These are phyloP conservation scores for Xylariaceae sp. DNA, from an alignment of 2,329 filamentous ascomycete genomes.

Conservation along the genomic window DNA sequence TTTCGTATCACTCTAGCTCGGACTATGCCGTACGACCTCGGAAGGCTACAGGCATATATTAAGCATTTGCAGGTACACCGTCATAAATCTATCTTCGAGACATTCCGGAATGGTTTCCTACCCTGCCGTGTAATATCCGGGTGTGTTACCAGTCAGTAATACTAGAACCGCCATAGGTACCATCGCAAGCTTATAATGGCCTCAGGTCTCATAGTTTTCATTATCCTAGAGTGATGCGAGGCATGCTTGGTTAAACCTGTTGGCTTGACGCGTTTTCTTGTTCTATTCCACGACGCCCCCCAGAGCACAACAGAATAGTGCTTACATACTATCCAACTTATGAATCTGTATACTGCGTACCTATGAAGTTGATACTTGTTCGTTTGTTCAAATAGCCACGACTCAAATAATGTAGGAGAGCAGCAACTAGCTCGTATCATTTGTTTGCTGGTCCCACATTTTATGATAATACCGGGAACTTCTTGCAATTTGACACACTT, in stretches of 20 bases:
- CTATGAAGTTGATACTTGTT: no score
- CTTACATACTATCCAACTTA: no score
- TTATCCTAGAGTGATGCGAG: no score
- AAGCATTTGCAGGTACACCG: conserved; percentile 32
- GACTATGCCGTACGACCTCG: conserved; percentile 32
- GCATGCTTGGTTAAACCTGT: no score
- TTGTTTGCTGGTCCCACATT: conserved; percentile 1
- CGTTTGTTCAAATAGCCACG: conserved; percentile 21
- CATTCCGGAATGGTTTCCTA: background rate
- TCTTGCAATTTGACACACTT: no score
- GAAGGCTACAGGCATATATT: conserved; percentile 23
- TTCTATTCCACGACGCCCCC: no score
- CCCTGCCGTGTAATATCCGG: background rate
- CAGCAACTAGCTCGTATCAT: background rate
- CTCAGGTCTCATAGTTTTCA: background rate
- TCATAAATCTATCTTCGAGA: conserved; percentile 16
- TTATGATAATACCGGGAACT: no score
- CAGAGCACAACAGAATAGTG: no score
- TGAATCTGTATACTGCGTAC: no score
- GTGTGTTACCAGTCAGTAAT: background rate
- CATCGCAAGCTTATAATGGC: background rate
- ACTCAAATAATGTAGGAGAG: no score
- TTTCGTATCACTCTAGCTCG: conserved; percentile 27
- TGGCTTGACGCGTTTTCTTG: no score
- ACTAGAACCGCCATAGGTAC: background rate